Percentiles rank a stretch among this genome's conserved stretches.
Conservation (phyloP, 176 grass and related monocot species). For the Ensete ventricosum region DNA sequence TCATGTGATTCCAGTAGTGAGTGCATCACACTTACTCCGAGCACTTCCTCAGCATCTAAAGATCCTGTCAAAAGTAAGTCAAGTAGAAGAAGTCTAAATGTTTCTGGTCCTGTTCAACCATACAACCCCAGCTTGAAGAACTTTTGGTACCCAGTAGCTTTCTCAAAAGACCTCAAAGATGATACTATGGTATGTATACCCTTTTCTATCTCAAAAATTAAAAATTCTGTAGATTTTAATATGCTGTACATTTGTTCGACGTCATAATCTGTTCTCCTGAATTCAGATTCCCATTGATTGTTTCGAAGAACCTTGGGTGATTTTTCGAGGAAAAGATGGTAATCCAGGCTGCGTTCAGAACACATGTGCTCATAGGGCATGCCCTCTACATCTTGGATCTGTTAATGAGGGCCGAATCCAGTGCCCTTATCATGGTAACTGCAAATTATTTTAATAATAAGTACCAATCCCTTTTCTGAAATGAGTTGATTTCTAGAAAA, state of each 20-base stretch:
- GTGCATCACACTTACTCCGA: constrained; percentile 32
- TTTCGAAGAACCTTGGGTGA: constrained; percentile 93
- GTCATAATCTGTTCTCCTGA: background rate
- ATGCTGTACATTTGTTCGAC: constrained; percentile 1
- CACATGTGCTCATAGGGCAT: constrained; percentile 95
- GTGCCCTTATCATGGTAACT: constrained; percentile 93
- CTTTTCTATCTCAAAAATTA: constrained; percentile 3
- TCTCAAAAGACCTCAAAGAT: constrained; percentile 81
- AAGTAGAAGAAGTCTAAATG: constrained; percentile 34
- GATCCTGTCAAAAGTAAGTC: constrained; percentile 24
- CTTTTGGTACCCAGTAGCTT: constrained; percentile 97
- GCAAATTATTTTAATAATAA: background rate
- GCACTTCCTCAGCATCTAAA: constrained; percentile 35
- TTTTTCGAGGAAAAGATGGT: constrained; percentile 85
- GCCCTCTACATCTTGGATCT: constrained; percentile 93
- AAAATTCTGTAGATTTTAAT: constrained; percentile 1
- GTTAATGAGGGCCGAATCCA: constrained; percentile 89
- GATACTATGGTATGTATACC: constrained; percentile 67
- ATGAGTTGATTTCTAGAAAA: too few relatives aligned
- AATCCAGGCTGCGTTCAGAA: constrained; percentile 85
- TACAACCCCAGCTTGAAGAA: constrained; percentile 73
- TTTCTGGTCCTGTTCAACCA: constrained; percentile 72
- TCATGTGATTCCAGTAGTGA: constrained; percentile 34
- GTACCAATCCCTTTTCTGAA: too few relatives aligned
- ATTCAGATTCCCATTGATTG: constrained; percentile 89